Percentiles rank a stretch among this genome's conserved stretches.
These are phyloP conservation scores for Testicularia cyperi DNA, from an alignment of 1,284 basidiomycete genomes.

Conservation along the genomic window DNA sequence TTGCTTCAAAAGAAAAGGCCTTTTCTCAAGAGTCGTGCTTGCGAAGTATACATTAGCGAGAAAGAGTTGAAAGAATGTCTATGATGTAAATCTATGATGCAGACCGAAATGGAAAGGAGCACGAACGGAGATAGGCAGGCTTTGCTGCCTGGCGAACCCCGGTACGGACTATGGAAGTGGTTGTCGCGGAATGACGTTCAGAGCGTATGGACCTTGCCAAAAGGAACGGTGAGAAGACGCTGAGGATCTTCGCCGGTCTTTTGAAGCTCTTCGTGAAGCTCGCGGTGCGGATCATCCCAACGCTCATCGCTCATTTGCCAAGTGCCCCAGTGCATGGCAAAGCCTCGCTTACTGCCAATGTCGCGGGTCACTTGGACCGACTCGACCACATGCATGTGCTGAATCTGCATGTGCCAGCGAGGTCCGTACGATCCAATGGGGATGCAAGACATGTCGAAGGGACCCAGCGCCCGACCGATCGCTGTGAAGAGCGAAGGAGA, in stretches of 20 bases:
- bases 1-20: too few species aligned
- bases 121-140: too few species aligned
- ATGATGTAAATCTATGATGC: too few species aligned
- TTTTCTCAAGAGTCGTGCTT: too few species aligned
- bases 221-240: constrained; percentile 30
- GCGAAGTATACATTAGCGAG: too few species aligned
- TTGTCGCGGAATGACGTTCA: constrained; percentile 3
- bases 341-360: constrained; percentile 40
- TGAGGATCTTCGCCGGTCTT: constrained; percentile 6
- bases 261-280: constrained; percentile 29
- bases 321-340: constrained; percentile 63
- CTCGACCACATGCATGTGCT: constrained; percentile 47
- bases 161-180: too few species aligned
- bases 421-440: constrained; percentile 62
- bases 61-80: too few species aligned
- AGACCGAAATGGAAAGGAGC: too few species aligned
- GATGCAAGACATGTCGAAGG: constrained; percentile 62
- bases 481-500: constrained; percentile 61
- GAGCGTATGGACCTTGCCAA: constrained; percentile 42
- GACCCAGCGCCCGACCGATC: constrained; percentile 62
- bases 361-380: constrained; percentile 43
- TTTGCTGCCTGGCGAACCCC: too few species aligned
- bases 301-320: constrained; percentile 62
- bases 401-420: constrained; percentile 48
- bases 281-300: constrained; percentile 45